A percentile compares a stretch with the other conserved stretches of the same genome.
These are phyloP conservation scores for Uronychia binucleata DNA, from an alignment of 73 alveolate species.

Conservation along the genomic window DNA sequence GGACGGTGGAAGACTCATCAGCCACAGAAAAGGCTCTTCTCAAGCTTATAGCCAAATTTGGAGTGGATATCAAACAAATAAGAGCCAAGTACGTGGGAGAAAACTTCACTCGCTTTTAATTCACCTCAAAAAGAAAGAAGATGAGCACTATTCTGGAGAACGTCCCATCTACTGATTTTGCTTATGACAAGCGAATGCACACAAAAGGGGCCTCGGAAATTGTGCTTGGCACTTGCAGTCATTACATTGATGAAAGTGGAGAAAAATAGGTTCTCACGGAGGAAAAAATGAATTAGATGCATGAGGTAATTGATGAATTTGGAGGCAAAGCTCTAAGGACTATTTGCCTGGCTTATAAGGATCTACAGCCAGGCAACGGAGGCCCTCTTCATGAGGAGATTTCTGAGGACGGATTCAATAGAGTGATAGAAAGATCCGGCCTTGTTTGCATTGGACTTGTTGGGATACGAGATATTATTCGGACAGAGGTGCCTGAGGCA, in stretches of 20 bases:
- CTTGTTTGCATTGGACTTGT: constrained; percentile 65
- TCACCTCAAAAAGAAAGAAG: constrained; percentile 82
- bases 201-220: constrained; percentile 38
- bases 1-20: constrained; percentile 27
- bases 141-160: constrained; percentile 80
- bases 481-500: constrained; percentile 88
- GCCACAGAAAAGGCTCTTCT: constrained; percentile 66
- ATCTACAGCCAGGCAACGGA: constrained; percentile 37
- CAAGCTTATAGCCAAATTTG: constrained; percentile 18
- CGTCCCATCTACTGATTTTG: neutral
- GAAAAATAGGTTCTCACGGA: constrained; percentile 23
- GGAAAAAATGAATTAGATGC: neutral
- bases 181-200: constrained; percentile 15
- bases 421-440: constrained; percentile 28
- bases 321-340: constrained; percentile 56
- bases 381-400: constrained; percentile 1
- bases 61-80: constrained; percentile 9
- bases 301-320: neutral
- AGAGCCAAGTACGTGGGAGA: constrained; percentile 18
- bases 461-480: constrained; percentile 81
- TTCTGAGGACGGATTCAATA: neutral
- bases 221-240: constrained; percentile 62
- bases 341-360: constrained; percentile 63
- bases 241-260: constrained; percentile 55
- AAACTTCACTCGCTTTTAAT: constrained; percentile 64